Base-by-base conservation (phyloP, 2,329 filamentous ascomycete species). In the Aspergillus sp. region DNA sequence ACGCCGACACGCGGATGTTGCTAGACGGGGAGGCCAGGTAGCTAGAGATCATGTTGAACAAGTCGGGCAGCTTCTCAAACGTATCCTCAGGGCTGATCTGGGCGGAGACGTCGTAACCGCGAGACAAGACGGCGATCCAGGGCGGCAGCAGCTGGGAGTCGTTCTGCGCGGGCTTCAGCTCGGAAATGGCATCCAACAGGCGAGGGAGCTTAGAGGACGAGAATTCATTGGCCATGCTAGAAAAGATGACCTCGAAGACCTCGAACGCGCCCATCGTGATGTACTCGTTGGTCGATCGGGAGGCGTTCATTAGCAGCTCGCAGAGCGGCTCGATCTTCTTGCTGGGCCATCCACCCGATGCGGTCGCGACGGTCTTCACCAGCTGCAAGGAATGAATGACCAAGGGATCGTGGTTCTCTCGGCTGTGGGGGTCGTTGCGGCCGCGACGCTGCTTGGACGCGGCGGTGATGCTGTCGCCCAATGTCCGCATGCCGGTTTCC, bases 211-310 rank as follows among this genome's bases (percentile, higher is more conserved):
- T 99, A 1, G 91, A 86, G 2, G 92, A 96, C 0, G 93, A 91
- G 52, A 93, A 84, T 66, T 96, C 92, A 65, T 93, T 90, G 16
- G 88, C 85, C 89, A 99, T 93, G 7, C 92, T 90, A 68, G 90
- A 89, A 66, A 99, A 98, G 49, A 98, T 96, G 74, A 96, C 90
- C 75, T 99, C 95, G 69, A 99, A 99, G 4, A 98, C 94, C 65
- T 97, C 94, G 69, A 99, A 97, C 0, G 93, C 90, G 11, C 91
- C 90, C 89, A 98, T 96, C 32, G 93, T 96, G 81, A 99, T 88
- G 75, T 94, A 96, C 73, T 98, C 93, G 74, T 96, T 97, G 75
- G 87, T 95, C 9, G 90, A 93, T 71, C 89, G 89, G 31, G 94
- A 94, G 62, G 98, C 96, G 66, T 88, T 87, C 66, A 99, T 85